Evolutionary conservation across 2,329 filamentous ascomycete genomes (phyloP).

Genomic region (Pyrenochaeta sp.): DNA sequence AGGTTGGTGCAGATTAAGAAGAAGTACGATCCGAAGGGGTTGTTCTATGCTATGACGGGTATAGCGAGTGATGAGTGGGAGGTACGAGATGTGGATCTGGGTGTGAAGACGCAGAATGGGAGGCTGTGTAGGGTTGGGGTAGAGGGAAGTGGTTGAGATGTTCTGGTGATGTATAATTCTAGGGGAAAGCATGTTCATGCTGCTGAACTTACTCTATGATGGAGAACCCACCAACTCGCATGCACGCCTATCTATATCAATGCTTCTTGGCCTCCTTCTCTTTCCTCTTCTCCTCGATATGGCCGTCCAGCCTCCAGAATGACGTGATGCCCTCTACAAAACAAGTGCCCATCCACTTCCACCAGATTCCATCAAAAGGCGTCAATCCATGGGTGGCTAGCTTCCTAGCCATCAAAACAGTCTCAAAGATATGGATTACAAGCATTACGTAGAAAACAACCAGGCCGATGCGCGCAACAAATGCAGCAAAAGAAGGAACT

Average conservation of each 20-base stretch:
- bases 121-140: slow-evolving; percentile 14
- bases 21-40: slow-evolving; percentile 26
- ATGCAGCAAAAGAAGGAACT: slow-evolving; percentile 63
- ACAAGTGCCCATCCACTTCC: slow-evolving; percentile 60
- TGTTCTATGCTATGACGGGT: slow-evolving; percentile 30
- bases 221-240: too few relatives aligned
- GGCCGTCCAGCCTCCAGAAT: slow-evolving; percentile 49
- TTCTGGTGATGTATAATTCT: too few relatives aligned
- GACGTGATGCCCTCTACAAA: slow-evolving; percentile 62
- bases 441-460: slow-evolving; percentile 67
- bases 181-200: too few relatives aligned
- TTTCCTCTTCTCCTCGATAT: slow-evolving; percentile 34
- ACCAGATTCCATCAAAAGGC: slow-evolving; percentile 58
- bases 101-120: slow-evolving; percentile 20
- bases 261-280: slow-evolving; percentile 46
- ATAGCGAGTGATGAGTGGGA: slow-evolving; percentile 29
- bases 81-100: slow-evolving; percentile 10
- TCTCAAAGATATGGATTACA: slow-evolving; percentile 71
- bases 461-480: slow-evolving; percentile 67
- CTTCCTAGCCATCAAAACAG: slow-evolving; percentile 56
- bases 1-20: slow-evolving; percentile 25
- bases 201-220: too few relatives aligned
- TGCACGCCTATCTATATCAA: slow-evolving; percentile 18
- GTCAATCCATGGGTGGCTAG: slow-evolving; percentile 62
- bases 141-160: too few relatives aligned